A percentile compares a stretch with the other conserved stretches of the same genome.
These are phyloP conservation scores for Solanum hybrid DNA, from an alignment of 305 asterid genomes.

Conservation along the genomic window DNA sequence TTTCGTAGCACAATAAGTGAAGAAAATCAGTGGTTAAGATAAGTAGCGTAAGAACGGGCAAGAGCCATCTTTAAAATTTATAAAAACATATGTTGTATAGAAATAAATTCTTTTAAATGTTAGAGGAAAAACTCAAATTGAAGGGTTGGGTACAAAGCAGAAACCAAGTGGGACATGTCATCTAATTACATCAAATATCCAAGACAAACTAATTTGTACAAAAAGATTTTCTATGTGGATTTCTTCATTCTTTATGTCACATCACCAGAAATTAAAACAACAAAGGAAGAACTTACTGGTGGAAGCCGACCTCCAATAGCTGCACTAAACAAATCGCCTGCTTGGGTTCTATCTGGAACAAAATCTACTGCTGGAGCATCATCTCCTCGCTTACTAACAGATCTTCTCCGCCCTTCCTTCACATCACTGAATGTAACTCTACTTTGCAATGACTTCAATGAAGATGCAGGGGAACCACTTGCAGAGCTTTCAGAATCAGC, in stretches of 20 bases:
- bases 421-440: constrained; percentile 43
- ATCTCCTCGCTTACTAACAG: constrained; percentile 46
- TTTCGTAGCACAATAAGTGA: neutral
- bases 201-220: neutral
- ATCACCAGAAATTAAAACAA: neutral
- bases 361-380: constrained; percentile 18
- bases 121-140: neutral
- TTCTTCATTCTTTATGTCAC: neutral
- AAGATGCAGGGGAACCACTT: constrained; percentile 62
- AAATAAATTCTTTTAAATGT: neutral
- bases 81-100: neutral
- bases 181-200: neutral
- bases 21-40: neutral
- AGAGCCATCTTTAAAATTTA: neutral
- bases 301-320: constrained; percentile 48
- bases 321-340: constrained; percentile 67
- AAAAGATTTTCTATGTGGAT: neutral
- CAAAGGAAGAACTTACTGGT: constrained; percentile 36
- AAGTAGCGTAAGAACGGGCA: neutral
- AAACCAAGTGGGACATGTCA: neutral
- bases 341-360: neutral
- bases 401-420: constrained; percentile 42
- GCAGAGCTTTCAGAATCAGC: constrained; percentile 57
- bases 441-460: constrained; percentile 42
- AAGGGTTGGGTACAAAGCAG: neutral